These are phyloP conservation scores for Amylostereum areolatum DNA, from an alignment of 1,284 basidiomycete species.

Conservation along the genomic window DNA sequence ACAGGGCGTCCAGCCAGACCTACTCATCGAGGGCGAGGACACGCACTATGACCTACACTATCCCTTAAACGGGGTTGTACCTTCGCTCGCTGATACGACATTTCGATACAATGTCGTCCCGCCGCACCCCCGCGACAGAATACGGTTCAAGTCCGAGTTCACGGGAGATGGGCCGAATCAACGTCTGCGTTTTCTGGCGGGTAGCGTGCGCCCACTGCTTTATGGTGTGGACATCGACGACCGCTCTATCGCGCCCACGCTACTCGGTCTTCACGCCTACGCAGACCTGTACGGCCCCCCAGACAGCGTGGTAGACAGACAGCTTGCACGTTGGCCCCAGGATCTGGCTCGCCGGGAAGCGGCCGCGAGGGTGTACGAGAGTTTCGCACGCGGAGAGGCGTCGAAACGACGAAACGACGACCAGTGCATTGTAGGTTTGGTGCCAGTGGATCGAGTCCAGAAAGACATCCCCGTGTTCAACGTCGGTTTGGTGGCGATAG, in stretches of 20 bases:
- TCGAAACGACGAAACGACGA: background rate
- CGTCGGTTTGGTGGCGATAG: conserved; percentile 5
- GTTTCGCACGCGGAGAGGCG: conserved; percentile 2
- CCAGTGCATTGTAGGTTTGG: background rate
- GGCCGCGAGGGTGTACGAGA: conserved; percentile 10
- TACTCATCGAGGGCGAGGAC: background rate
- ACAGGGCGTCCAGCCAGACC: conserved; percentile 1
- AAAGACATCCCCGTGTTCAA: background rate
- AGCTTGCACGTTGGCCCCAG: conserved; percentile 9
- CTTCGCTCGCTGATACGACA: conserved; percentile 8
- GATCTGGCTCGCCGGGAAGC: conserved; percentile 8
- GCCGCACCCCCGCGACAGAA: conserved; percentile 4
- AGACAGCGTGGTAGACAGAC: background rate
- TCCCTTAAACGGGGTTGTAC: conserved; percentile 2
- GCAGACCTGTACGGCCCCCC: conserved; percentile 6
- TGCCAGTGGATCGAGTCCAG: background rate
- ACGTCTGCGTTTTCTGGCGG: conserved; percentile 9
- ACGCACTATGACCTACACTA: conserved; percentile 1
- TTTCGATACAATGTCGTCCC: conserved; percentile 12
- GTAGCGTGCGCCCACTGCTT: conserved; percentile 7
- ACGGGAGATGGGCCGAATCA: background rate
- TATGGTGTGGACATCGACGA: conserved; percentile 8
- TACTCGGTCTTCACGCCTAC: conserved; percentile 12
- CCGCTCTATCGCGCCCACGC: conserved; percentile 4
- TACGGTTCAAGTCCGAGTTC: background rate